Base-by-base conservation (phyloP, 352 stramenopile species). In the Salisapilia sapeloensis region DNA sequence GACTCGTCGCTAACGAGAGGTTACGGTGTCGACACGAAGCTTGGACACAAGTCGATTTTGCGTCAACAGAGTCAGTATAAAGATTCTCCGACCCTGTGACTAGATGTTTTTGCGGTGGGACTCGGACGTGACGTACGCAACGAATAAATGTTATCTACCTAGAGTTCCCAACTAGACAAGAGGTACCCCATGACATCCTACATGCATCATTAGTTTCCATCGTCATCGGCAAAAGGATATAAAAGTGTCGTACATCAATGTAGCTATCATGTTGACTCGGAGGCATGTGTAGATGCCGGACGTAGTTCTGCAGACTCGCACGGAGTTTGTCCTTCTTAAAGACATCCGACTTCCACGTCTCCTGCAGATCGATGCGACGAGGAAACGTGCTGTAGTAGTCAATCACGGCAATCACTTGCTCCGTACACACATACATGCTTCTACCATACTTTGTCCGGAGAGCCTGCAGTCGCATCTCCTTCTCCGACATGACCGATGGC, bases 371-470 rank as follows among this genome's bases (percentile, higher is more conserved):
- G 2, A 65, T 85, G 22, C 75, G 75, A 0, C 75, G 60, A 35
- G 72, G 60, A 28, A 86, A 90, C 14, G 69, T 48, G 18, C 69
- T 60, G 33, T 90, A 90, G 28, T 90, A 90, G 38, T 85, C 71
- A 9, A 90, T 56, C 25, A 90, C 52, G 14, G 61, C 71, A 31
- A 90, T 66, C 18, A 77, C 67, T 35, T 90, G 75, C 33, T 83
- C 75, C 0, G 57, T 52, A 33, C 75, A 90, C 8, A 53, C 59
- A 18, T 44, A 48, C 24, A 80, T 51, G 4, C 71, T 63, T 6
- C 26, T 12, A 10, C 63, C 65, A 37, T 90, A 90, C 18, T 64
- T 71, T 4, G 55, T 67, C 13, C 74, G 67, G 19, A 90, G 38
- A 8, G 57, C 40, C 15, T 45, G 23, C 5, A 66, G 33, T 30